Percentiles rank a stretch among this genome's conserved stretches.
These are phyloP conservation scores for Volvox carteri DNA, from an alignment of 163 green algal species.

Conservation along the genomic window DNA sequence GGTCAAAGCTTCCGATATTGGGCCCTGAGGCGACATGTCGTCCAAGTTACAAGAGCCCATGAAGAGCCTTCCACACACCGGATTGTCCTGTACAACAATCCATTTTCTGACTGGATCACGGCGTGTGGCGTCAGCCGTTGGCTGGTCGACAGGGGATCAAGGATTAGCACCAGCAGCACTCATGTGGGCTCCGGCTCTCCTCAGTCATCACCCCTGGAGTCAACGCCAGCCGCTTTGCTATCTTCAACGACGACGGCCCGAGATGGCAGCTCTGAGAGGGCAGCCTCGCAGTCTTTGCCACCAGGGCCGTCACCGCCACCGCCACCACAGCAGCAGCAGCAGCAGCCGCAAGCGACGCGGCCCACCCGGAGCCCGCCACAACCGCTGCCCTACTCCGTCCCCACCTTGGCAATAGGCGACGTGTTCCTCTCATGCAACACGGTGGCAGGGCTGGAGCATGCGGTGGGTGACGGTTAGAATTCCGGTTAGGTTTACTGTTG, in stretches of 20 bases:
- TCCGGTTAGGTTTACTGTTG: no score
- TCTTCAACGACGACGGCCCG: no score
- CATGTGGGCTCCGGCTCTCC: no score
- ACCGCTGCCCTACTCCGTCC: constrained; percentile 17
- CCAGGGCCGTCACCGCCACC: not conserved
- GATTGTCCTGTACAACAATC: not conserved
- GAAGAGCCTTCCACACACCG: not conserved
- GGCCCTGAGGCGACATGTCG: not conserved
- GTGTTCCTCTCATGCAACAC: constrained; percentile 53
- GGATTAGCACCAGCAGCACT: no score
- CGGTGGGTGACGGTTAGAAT: no score
- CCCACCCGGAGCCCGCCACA: not conserved
- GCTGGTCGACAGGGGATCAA: not conserved
- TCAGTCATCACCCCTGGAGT: no score
- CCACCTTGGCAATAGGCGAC: constrained; percentile 22
- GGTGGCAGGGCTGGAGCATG: constrained; percentile 18
- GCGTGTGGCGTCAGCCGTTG: not conserved
- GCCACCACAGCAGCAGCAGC: not conserved
- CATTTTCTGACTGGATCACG: not conserved
- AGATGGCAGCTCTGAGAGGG: not conserved
- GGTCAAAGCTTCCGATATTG: not conserved
- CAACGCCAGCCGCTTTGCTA: no score
- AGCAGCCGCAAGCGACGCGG: not conserved
- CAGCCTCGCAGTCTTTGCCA: not conserved
- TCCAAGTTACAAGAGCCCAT: no score